Base-by-base conservation (phyloP, 2,329 filamentous ascomycete species). In the Exophiala sp. region DNA sequence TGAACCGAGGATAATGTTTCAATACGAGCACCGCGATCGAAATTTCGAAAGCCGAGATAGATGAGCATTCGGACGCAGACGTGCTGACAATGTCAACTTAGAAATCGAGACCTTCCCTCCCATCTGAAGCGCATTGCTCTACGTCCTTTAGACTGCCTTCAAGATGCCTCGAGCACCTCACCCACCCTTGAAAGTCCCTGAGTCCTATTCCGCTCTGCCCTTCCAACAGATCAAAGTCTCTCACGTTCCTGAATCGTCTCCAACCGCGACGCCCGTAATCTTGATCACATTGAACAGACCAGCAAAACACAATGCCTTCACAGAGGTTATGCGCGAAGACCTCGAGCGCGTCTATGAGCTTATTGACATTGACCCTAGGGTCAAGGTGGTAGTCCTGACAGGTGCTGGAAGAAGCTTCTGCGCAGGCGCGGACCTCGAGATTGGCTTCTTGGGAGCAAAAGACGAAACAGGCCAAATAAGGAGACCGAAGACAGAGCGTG, bases 251-350 rank as follows among this genome's bases (percentile, higher is more conserved):
- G 62, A 62, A 0, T 69, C 65, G 21, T 81, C 85, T 0, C 67
- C 77, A 9, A 71, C 76, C 2, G 78, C 80, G 11, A 87, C 85
- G 1, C 78, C 79, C 12, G 77, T 87, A 47, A 76, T 89, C 46
- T 68, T 88, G 58, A 68, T 88, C 33, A 80, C 80, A 2, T 78
- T 89, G 38, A 76, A 86, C 71, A 81, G 87, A 14, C 86, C 86
- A 0, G 68, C 72, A 9, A 82, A 82, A 55, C 77, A 84, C 71
- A 89, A 89, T 77, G 85, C 83, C 56, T 88, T 89, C 69, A 88
- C 84, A 2, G 72, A 77, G 16, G 74, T 70, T 11, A 88, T 89
- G 83, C 79, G 80, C 63, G 64, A 70, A 12, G 84, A 86, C 62
- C 74, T 89, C 29, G 77, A 82, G 54, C 60, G 69, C 2, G 81